phyloP scores from a whole-genome alignment of 805 yeast species.

The Lachancea fermentati region DNA sequence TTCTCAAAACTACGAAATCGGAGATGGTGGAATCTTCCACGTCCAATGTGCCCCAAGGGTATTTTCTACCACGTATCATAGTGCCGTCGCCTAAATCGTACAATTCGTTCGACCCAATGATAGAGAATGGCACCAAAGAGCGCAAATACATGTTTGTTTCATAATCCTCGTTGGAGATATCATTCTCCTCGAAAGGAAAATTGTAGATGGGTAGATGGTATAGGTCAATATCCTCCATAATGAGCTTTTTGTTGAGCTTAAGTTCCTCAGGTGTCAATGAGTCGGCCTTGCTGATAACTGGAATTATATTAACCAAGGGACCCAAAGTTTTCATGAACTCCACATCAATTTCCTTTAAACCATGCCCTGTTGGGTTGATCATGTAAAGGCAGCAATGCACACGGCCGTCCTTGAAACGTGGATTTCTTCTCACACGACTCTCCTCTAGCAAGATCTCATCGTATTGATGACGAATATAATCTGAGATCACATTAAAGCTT shows the following conservation, averaged over 20 bases:
- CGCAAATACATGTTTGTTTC: slow-evolving; percentile 62
- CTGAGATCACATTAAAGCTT: slow-evolving; percentile 65
- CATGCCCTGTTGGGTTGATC: slow-evolving; percentile 82
- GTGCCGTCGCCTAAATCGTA: slow-evolving; percentile 41
- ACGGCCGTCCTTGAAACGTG: slow-evolving; percentile 78
- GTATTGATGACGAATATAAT: slow-evolving; percentile 73
- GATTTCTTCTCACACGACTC: slow-evolving; percentile 75
- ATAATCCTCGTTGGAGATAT: slow-evolving; percentile 55
- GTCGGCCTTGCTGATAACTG: slow-evolving; percentile 82
- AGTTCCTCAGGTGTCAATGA: slow-evolving; percentile 77
- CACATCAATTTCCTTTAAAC: slow-evolving; percentile 70
- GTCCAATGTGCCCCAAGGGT: slow-evolving; percentile 56
- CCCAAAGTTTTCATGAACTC: slow-evolving; percentile 73
- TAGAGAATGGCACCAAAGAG: slow-evolving; percentile 59
- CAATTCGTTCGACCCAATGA: slow-evolving; percentile 63
- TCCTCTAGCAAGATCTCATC: slow-evolving; percentile 80
- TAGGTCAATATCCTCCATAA: slow-evolving; percentile 68
- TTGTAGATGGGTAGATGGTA: slow-evolving; percentile 67
- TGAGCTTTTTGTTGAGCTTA: slow-evolving; percentile 63
- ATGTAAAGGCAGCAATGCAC: slow-evolving; percentile 72
- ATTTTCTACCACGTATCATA: slow-evolving; percentile 44
- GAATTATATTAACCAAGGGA: slow-evolving; percentile 76
- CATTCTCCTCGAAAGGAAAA: slow-evolving; percentile 57
- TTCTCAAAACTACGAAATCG: slow-evolving; percentile 76
- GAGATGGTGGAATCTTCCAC: slow-evolving; percentile 68